These are phyloP conservation scores for Nemania sp. DNA, from an alignment of 2,329 filamentous ascomycete species.

Conservation along the genomic window DNA sequence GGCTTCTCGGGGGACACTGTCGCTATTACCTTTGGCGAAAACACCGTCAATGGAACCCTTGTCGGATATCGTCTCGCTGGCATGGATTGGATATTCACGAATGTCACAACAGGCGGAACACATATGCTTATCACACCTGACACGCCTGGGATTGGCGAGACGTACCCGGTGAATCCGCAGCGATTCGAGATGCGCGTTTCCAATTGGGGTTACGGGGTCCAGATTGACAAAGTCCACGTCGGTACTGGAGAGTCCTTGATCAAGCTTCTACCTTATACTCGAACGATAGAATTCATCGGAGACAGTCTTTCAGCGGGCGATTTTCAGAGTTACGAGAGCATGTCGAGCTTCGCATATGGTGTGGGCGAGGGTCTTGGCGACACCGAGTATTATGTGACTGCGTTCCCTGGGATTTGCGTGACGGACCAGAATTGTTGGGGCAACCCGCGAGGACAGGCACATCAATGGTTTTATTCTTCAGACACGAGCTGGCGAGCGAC, in stretches of 20 bases:
- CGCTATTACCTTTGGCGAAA: constrained; percentile 65
- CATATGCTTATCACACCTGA: constrained; percentile 64
- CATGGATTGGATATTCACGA: constrained; percentile 71
- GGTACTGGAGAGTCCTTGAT: constrained; percentile 58
- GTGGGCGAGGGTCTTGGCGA: constrained; percentile 68
- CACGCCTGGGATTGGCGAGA: constrained; percentile 60
- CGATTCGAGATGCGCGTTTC: constrained; percentile 70
- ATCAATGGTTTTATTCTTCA: constrained; percentile 69
- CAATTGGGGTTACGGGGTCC: constrained; percentile 71
- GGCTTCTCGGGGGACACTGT: constrained; percentile 66
- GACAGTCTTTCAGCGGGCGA: constrained; percentile 66
- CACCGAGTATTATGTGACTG: constrained; percentile 69
- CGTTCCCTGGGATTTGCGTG: constrained; percentile 69
- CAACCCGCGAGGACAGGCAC: constrained; percentile 60
- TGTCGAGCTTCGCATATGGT: constrained; percentile 68
- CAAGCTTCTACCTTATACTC: constrained; percentile 54
- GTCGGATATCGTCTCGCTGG: constrained; percentile 69
- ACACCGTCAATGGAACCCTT: constrained; percentile 62
- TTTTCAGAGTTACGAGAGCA: constrained; percentile 68
- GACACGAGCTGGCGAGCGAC: constrained; percentile 63
- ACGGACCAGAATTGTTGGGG: constrained; percentile 68
- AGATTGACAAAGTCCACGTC: constrained; percentile 66
- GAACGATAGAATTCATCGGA: constrained; percentile 59
- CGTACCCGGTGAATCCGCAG: constrained; percentile 57
- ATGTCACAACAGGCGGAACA: constrained; percentile 67